phyloP scores from a whole-genome alignment of 805 yeast species.

The Metschnikowia lachancei region DNA sequence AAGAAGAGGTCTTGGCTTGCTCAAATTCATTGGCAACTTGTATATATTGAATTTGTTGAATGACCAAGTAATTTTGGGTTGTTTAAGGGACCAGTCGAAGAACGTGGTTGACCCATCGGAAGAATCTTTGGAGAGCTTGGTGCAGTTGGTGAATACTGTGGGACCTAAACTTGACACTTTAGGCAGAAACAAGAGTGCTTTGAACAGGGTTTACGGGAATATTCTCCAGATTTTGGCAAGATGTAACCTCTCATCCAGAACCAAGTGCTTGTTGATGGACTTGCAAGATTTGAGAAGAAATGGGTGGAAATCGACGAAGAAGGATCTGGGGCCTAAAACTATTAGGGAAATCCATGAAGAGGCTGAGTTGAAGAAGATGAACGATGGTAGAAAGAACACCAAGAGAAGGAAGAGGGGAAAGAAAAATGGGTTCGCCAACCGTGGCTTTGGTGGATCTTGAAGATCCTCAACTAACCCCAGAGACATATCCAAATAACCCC shows the following conservation, averaged over 20 bases:
- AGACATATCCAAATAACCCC: no score
- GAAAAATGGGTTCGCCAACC: conserved; percentile 26
- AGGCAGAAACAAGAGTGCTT: conserved; percentile 45
- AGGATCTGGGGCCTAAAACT: conserved; percentile 90
- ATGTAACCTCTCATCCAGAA: conserved; percentile 58
- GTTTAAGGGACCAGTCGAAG: conserved; percentile 61
- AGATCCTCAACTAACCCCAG: no score
- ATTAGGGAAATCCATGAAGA: conserved; percentile 86
- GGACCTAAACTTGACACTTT: conserved; percentile 69
- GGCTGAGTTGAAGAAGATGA: conserved; percentile 60
- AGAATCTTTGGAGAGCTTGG: conserved; percentile 85
- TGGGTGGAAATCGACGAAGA: conserved; percentile 63
- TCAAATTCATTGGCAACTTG: conserved; percentile 92
- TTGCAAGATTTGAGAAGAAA: conserved; percentile 69
- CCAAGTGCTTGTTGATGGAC: conserved; percentile 84
- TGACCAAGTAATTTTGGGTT: conserved; percentile 68
- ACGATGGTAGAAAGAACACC: conserved; percentile 54
- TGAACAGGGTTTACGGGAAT: conserved; percentile 57
- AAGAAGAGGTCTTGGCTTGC: conserved; percentile 96
- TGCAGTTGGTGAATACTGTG: conserved; percentile 78
- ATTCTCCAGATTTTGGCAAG: conserved; percentile 52
- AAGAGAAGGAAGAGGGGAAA: conserved; percentile 46
- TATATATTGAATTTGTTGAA: conserved; percentile 74
- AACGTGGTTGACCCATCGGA: conserved; percentile 69
- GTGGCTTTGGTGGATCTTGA: conserved; percentile 18